Evolutionary conservation across 2,329 filamentous ascomycete genomes (phyloP), one percentile per base, ranked within the genome.

Genomic region (Leptosphaerulina australis): DNA sequence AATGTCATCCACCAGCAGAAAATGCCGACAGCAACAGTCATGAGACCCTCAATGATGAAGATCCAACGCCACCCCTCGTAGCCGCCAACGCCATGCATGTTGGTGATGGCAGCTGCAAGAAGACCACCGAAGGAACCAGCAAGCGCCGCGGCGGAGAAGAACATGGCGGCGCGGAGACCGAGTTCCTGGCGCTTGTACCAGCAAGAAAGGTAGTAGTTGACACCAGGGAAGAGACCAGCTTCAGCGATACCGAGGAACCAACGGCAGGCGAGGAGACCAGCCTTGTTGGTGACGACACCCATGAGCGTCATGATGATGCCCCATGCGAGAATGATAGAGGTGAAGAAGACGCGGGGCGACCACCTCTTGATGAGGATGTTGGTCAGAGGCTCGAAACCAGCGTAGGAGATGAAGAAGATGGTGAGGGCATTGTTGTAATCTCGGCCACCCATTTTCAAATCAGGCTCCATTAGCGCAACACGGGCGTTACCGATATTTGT

Each of bases 401-500:
- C 75, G 53, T 79, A 79, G 1, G 74, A 75, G 53, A 79, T 74
- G 66, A 88, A 88, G 69, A 87, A 88, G 2, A 88, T 71, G 1
- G 85, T 88, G 40, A 88, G 64, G 0, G 84, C 83, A 1, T 81
- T 82, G 4, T 87, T 76, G 59, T 88, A 88, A 57, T 87, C 77
- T 45, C 86, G 83, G 2, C 82, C 83, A 0, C 18, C 43, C 67
- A 74, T 68, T 3, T 57, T n/a, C n/a, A 69, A 55, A 15, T 61
- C 56, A 10, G 25, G 43, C 31, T 63, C 66, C 43, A 73, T 64
- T 6, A 68, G 59, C 26, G 71, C 68, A 26, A 76, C 69, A 48
- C 68, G 67, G 44, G 66, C 76, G 78, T 83, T 86, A 25, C 62
- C 66, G 41, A 72, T 72, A 53, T 72, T 72, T 41, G 68, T 71